Conservation (phyloP, 345 rosid genomes). For the Melastoma malabathricum region DNA sequence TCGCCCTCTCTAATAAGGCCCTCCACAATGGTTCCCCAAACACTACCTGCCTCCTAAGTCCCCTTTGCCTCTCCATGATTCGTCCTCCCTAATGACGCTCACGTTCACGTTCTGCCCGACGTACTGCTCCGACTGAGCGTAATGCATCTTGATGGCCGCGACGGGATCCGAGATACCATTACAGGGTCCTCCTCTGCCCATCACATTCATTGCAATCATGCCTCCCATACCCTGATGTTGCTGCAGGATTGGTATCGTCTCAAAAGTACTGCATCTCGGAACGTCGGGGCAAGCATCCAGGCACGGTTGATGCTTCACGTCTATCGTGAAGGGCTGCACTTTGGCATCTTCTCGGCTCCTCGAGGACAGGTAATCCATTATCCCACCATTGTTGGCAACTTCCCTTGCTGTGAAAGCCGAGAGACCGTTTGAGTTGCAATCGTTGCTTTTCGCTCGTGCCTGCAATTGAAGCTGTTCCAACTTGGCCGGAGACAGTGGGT, state of each 20-base stretch:
- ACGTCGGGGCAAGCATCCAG: slow-evolving; percentile 22
- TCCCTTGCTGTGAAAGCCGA: slow-evolving; percentile 24
- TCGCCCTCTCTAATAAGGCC: slow-evolving; percentile 9
- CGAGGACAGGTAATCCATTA: slow-evolving; percentile 31
- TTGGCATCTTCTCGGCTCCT: slow-evolving; percentile 21
- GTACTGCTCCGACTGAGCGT: slow-evolving; percentile 29
- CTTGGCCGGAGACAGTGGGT: slow-evolving; percentile 18
- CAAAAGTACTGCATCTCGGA: slow-evolving; percentile 37
- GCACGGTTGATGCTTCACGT: slow-evolving; percentile 30
- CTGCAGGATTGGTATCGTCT: slow-evolving; percentile 18
- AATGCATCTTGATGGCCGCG: slow-evolving; percentile 48
- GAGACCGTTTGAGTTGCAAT: slow-evolving; percentile 18
- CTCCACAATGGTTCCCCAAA: slow-evolving; percentile 12
- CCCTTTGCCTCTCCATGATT: slow-evolving; percentile 47
- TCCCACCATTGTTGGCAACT: slow-evolving; percentile 21
- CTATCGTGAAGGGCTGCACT: slow-evolving; percentile 28
- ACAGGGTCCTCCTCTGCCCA: slow-evolving; percentile 33
- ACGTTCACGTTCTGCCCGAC: slow-evolving; percentile 24
- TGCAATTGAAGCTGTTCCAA: slow-evolving; percentile 29
- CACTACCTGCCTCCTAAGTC: slow-evolving; percentile 49
- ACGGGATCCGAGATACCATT: slow-evolving; percentile 46
- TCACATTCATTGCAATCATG: slow-evolving; percentile 33
- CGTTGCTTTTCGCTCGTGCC: slow-evolving; percentile 18
- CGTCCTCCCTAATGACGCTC: slow-evolving; percentile 32
- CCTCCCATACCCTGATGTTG: slow-evolving; percentile 37